Percentiles rank a stretch among this genome's conserved stretches.
Evolutionary conservation across 345 rosid species (phyloP).

Genomic region (Stellera chamaejasme): DNA sequence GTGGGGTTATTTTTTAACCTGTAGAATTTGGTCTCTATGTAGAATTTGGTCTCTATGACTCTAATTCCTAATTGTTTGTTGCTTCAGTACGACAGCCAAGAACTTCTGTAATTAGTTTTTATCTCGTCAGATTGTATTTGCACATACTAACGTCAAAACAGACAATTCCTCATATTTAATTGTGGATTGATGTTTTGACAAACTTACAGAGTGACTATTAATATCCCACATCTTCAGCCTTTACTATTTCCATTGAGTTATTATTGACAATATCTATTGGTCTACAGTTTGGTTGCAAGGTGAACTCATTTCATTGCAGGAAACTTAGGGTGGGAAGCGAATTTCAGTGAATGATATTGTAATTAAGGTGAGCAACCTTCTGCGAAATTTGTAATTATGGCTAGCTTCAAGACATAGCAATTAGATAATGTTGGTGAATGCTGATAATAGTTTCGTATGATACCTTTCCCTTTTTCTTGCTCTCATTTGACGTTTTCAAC

Average conservation of each 20-base stretch:
- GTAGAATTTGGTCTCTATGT: too few species aligned
- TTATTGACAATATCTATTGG: slow-evolving; percentile 11
- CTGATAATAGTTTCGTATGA: neutral
- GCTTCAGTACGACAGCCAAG: too few species aligned
- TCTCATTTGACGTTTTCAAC: too few species aligned
- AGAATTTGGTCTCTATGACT: too few species aligned
- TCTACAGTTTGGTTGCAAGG: slow-evolving; percentile 50
- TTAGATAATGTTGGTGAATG: neutral
- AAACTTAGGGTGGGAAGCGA: slow-evolving; percentile 85
- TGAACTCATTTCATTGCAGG: slow-evolving; percentile 77
- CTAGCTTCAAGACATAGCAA: neutral
- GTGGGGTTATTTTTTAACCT: too few species aligned
- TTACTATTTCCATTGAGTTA: neutral
- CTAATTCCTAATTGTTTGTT: too few species aligned
- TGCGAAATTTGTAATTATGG: neutral
- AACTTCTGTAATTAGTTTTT: too few species aligned
- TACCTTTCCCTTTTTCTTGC: too few species aligned
- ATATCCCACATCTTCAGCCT: neutral
- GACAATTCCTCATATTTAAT: slow-evolving; percentile 91
- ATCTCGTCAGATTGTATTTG: slow-evolving; percentile 13
- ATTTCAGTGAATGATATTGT: slow-evolving; percentile 94
- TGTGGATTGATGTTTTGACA: slow-evolving; percentile 90
- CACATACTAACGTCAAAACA: slow-evolving; percentile 89
- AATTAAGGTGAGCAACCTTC: slow-evolving; percentile 57
- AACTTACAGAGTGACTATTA: slow-evolving; percentile 68